Evolutionary conservation across 163 green algal species (phyloP).

Genomic region (Scenedesmus sp.): DNA sequence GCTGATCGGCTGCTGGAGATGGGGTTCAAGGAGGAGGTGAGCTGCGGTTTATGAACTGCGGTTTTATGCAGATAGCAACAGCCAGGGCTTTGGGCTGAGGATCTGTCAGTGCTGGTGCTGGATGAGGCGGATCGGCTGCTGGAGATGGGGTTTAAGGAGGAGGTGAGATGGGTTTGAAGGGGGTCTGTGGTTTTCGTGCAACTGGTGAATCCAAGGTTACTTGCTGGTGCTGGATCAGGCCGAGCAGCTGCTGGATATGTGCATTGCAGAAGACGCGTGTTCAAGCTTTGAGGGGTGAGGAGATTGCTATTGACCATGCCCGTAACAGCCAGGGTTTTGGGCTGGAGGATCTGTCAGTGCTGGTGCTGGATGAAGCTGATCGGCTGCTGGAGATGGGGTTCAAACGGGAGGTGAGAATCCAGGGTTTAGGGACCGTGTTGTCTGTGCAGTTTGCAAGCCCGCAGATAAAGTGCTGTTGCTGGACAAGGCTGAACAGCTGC

Average conservation of each 20-base stretch:
- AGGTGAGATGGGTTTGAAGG: neutral
- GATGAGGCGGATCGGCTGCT: neutral
- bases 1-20: constrained; percentile 87
- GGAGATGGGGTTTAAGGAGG: neutral
- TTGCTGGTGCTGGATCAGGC: too few relatives aligned
- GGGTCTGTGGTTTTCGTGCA: too few relatives aligned
- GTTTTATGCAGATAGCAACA: neutral
- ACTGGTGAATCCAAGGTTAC: too few relatives aligned
- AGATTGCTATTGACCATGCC: constrained; percentile 40
- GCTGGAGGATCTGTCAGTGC: constrained; percentile 93
- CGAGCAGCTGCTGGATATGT: too few relatives aligned
- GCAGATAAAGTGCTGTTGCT: neutral
- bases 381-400: constrained; percentile 78
- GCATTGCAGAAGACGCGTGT: too few relatives aligned
- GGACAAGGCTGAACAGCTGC: neutral
- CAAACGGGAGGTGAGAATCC: constrained; percentile 65
- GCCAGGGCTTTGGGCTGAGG: neutral
- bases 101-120: neutral
- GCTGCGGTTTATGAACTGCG: neutral
- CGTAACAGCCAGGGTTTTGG: constrained; percentile 79
- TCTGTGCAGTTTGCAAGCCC: neutral
- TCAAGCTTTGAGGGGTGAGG: too few relatives aligned
- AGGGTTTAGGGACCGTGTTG: neutral
- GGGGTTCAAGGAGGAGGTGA: constrained; percentile 77
- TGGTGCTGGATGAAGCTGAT: constrained; percentile 99